Percentiles rank a stretch among this genome's conserved stretches.
phyloP scores from a whole-genome alignment of 768 basidiomycete genomes.

The Suillus fuscotomentosus region DNA sequence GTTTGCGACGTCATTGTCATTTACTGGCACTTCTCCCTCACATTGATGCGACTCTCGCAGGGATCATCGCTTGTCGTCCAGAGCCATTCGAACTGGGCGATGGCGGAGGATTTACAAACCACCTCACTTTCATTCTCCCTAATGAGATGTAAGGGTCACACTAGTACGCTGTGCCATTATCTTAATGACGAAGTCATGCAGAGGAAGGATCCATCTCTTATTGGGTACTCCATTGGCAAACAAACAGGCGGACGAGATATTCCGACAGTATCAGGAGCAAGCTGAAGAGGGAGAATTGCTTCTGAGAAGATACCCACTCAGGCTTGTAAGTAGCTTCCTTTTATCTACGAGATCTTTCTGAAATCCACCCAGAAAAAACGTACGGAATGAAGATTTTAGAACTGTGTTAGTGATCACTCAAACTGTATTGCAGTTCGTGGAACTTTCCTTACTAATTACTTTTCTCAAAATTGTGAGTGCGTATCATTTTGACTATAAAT shows the following conservation, averaged over 20 bases:
- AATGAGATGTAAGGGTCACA: conserved; percentile 35
- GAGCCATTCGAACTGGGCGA: conserved; percentile 20
- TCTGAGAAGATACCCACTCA: conserved; percentile 73
- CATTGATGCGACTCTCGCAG: conserved; percentile 9
- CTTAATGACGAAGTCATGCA: conserved; percentile 6
- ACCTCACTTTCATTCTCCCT: conserved; percentile 53
- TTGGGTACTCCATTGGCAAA: conserved; percentile 39
- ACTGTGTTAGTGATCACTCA: not conserved
- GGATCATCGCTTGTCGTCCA: conserved; percentile 15
- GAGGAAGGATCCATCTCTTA: conserved; percentile 65
- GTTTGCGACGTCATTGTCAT: conserved; percentile 9
- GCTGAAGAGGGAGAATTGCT: conserved; percentile 52
- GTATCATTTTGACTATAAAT: not conserved
- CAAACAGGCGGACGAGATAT: conserved; percentile 50
- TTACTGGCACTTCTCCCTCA: not conserved
- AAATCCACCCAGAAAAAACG: conserved; percentile 61
- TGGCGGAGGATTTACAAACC: conserved; percentile 22
- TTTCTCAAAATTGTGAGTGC: conserved; percentile 77
- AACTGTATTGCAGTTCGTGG: conserved; percentile 54
- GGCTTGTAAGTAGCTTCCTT: conserved; percentile 45
- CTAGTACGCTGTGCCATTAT: not conserved
- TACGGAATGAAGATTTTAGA: conserved; percentile 23
- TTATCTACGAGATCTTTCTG: conserved; percentile 9
- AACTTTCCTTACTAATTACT: conserved; percentile 71
- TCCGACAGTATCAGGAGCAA: conserved; percentile 64